Percentiles rank a stretch among this genome's conserved stretches.
phyloP scores from a whole-genome alignment of 2,329 filamentous ascomycete species.

The Epichloe hybrida region DNA sequence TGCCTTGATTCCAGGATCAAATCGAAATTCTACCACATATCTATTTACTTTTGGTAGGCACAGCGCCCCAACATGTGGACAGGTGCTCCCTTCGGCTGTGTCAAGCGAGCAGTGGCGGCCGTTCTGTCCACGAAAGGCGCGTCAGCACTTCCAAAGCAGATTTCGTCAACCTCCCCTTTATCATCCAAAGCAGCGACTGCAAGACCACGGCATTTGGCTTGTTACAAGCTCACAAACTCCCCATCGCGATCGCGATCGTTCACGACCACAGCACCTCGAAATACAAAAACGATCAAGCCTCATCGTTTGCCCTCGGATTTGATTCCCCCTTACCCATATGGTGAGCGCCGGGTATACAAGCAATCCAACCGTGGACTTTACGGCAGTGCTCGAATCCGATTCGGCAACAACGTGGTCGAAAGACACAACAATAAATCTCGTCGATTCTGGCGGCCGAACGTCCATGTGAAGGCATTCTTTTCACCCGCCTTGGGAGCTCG shows the following conservation, averaged over 20 bases:
- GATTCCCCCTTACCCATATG: constrained; percentile 62
- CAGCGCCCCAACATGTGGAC: neutral
- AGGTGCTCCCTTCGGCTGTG: constrained; percentile 3
- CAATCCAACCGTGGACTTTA: constrained; percentile 67
- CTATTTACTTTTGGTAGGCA: too few relatives aligned
- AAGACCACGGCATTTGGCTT: neutral
- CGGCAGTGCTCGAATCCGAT: constrained; percentile 56
- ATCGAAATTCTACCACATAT: neutral
- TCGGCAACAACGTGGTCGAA: constrained; percentile 67
- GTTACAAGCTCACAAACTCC: neutral
- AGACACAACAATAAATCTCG: constrained; percentile 56
- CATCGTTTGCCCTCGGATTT: constrained; percentile 32
- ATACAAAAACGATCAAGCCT: constrained; percentile 28
- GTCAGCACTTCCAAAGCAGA: constrained; percentile 2
- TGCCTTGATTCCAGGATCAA: neutral
- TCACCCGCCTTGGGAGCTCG: constrained; percentile 46
- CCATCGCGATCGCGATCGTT: constrained; percentile 16
- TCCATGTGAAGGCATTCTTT: constrained; percentile 55
- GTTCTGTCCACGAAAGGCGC: constrained; percentile 7
- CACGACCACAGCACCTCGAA: constrained; percentile 21
- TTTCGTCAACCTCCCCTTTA: neutral
- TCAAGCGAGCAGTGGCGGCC: constrained; percentile 8
- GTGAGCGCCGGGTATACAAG: constrained; percentile 58
- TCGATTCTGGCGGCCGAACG: constrained; percentile 63
- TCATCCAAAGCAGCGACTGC: neutral